Conservation (phyloP, 2,329 filamentous ascomycete genomes). For the Paraphoma chrysanthemicola region DNA sequence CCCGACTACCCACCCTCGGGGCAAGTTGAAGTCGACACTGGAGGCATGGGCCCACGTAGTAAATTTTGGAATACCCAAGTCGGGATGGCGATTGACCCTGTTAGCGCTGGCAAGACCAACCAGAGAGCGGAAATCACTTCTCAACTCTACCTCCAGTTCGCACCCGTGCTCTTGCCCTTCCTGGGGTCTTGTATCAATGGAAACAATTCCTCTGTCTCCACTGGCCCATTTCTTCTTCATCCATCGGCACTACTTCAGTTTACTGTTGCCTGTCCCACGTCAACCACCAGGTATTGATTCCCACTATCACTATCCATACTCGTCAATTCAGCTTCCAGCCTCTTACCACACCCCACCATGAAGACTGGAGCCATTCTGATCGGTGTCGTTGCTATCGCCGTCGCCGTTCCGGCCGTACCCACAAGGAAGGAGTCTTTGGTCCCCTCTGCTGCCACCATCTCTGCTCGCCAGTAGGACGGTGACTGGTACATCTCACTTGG, state of each 20-base stretch:
- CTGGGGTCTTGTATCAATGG: too few relatives aligned
- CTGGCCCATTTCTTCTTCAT: slow-evolving; percentile 8
- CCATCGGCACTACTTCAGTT: slow-evolving; percentile 14
- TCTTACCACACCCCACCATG: slow-evolving; percentile 8
- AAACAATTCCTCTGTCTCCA: neutral
- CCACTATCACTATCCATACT: neutral
- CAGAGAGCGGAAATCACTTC: too few relatives aligned
- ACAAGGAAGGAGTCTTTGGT: neutral
- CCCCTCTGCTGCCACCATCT: neutral
- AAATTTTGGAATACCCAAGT: too few relatives aligned
- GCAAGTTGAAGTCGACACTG: too few relatives aligned
- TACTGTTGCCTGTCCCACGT: slow-evolving; percentile 10
- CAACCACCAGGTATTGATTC: slow-evolving; percentile 15
- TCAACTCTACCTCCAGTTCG: too few relatives aligned
- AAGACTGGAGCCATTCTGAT: slow-evolving; percentile 12
- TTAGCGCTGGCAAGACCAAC: too few relatives aligned
- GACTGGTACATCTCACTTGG: slow-evolving; percentile 1
- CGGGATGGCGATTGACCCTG: too few relatives aligned
- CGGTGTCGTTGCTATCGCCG: slow-evolving; percentile 13
- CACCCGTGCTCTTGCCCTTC: too few relatives aligned
- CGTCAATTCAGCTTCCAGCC: slow-evolving; percentile 1
- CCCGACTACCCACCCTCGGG: too few relatives aligned
- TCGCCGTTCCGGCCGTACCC: slow-evolving; percentile 9
- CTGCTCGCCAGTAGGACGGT: slow-evolving; percentile 5
- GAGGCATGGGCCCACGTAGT: too few relatives aligned